Evolutionary conservation across 2,329 filamentous ascomycete genomes (phyloP), one percentile per base, ranked within the genome.

Genomic region (Magnaporthales sp.): DNA sequence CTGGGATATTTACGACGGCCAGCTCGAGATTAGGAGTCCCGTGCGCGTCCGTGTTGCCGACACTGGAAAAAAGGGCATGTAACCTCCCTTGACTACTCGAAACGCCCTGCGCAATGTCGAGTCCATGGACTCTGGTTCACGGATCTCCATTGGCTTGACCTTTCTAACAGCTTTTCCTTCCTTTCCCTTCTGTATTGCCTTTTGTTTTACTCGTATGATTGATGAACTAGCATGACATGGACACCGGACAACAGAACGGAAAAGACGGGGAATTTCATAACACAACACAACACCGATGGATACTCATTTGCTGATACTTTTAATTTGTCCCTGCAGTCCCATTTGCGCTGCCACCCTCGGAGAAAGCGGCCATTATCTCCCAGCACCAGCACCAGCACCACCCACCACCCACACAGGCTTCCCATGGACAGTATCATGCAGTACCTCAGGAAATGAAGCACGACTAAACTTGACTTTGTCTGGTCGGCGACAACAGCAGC

Each of bases 1-100:
- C 0, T 93, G 91, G 91, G 85, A 93, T 76, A 71, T 91, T 62
- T 79, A 86, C 67, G 81, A 81, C 64, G 82, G 82, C 54, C 88
- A 86, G 6, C 78, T 93, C 71, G 90, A 93, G 79, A 92, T 89
- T 22, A 81, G 78, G 67, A 79, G 84, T 62, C 86, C 78, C 1
- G 71, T 81, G 26, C 75, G 79, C 7, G 77, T 82, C 30, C 70
- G 77, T 32, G 70, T 77, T 2, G 74, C 73, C n/a, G 73, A 72
- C 65, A 63, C 63, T 30, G 70, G 67, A 56, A 73, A 70, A 67
- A 74, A 74, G 69, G 70, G 74, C 72, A 69, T 68, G 70, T 72
- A 69, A 38, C n/a, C 58, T 64, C 66, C 60, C 46, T 32, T 66
- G 27, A 24, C 13, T 58, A 19, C 61, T 24, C 31, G 30, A 30